Evolutionary conservation across 2,329 filamentous ascomycete species (phyloP).

Genomic region (Byssothecium circinans): DNA sequence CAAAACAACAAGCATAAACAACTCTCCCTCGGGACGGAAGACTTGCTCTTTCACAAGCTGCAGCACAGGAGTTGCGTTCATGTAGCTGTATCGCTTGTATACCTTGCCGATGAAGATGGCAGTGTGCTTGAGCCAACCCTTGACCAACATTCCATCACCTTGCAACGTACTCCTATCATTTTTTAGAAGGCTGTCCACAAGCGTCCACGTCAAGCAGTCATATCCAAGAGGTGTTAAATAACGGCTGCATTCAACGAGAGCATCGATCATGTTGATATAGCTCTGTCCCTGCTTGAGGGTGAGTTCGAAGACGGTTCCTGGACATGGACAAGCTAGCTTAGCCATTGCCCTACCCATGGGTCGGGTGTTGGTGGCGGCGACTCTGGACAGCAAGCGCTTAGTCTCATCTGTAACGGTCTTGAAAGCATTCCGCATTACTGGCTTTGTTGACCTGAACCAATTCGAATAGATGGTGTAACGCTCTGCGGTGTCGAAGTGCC

Average conservation of each 20-base stretch:
- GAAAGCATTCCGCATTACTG: constrained; percentile 74
- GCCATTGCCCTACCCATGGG: constrained; percentile 86
- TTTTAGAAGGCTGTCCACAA: constrained; percentile 71
- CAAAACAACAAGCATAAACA: constrained; percentile 87
- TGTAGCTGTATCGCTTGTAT: constrained; percentile 80
- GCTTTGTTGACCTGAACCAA: constrained; percentile 65
- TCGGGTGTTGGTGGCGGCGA: constrained; percentile 83
- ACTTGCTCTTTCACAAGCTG: constrained; percentile 89
- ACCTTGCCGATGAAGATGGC: constrained; percentile 89
- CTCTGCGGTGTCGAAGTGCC: constrained; percentile 71
- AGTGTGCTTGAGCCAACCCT: constrained; percentile 86
- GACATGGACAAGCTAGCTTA: constrained; percentile 88
- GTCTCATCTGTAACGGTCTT: constrained; percentile 76
- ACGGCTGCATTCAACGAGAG: constrained; percentile 89
- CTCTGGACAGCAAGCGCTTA: constrained; percentile 80
- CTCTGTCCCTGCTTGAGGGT: constrained; percentile 89
- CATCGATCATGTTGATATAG: constrained; percentile 92
- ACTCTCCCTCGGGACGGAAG: constrained; percentile 70
- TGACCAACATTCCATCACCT: constrained; percentile 73
- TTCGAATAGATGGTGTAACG: constrained; percentile 91
- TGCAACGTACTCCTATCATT: constrained; percentile 62
- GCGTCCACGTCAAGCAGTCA: constrained; percentile 89
- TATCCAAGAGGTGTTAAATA: constrained; percentile 94
- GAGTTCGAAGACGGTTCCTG: constrained; percentile 86
- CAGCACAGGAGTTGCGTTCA: constrained; percentile 82